These are phyloP conservation scores for Halophytophthora polymorphica DNA, from an alignment of 352 stramenopile species.

Conservation along the genomic window DNA sequence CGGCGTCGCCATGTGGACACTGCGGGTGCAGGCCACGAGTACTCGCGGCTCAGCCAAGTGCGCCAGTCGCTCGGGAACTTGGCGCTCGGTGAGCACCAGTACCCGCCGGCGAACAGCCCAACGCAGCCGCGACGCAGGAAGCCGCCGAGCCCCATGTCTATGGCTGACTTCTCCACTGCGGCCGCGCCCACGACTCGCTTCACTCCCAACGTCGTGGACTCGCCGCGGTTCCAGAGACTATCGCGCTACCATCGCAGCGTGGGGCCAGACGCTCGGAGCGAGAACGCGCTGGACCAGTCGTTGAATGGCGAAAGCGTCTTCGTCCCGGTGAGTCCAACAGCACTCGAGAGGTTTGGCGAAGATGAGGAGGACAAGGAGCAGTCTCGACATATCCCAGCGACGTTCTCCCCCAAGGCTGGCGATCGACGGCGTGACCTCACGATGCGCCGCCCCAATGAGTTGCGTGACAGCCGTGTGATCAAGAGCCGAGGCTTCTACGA, in stretches of 20 bases:
- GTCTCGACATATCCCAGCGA: conserved; percentile 28
- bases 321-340: conserved; percentile 45
- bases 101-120: conserved; percentile 3
- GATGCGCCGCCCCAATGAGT: conserved; percentile 12
- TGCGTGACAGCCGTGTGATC: conserved; percentile 67
- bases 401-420: conserved; percentile 29
- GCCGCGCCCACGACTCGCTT: conserved; percentile 22
- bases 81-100: conserved; percentile 17
- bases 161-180: conserved; percentile 51
- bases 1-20: conserved; percentile 5
- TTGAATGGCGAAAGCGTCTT: conserved; percentile 71
- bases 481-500: conserved; percentile 78
- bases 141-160: conserved; percentile 52
- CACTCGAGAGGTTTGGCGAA: neutral
- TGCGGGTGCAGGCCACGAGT: conserved; percentile 7
- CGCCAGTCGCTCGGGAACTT: conserved; percentile 21
- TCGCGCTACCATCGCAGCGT: conserved; percentile 27
- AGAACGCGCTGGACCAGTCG: conserved; percentile 52
- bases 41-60: conserved; percentile 28
- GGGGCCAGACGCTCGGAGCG: conserved; percentile 14
- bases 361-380: conserved; percentile 11
- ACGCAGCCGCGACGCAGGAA: conserved; percentile 20
- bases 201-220: conserved; percentile 24
- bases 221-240: conserved; percentile 42
- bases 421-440: conserved; percentile 10